Percentiles rank a stretch among this genome's conserved stretches.
Conservation (phyloP, 768 basidiomycete species). For the Scleroderma bovista region DNA sequence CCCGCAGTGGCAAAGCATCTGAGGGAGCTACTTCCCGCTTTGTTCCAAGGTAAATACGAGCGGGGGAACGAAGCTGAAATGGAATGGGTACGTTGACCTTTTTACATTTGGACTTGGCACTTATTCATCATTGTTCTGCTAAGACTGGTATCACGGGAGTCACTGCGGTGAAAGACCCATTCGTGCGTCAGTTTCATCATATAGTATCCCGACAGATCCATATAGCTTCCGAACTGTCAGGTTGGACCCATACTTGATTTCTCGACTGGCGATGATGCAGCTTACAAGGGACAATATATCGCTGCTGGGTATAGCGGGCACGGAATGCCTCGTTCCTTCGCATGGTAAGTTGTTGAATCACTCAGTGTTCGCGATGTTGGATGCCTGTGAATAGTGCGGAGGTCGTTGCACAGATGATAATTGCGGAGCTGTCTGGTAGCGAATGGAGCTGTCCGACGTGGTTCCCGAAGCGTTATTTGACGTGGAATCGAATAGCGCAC, state of each 20-base stretch:
- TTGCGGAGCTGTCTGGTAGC: slow-evolving; percentile 38
- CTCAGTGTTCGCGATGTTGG: background rate
- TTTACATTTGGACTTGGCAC: too few species aligned
- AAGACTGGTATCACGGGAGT: too few species aligned
- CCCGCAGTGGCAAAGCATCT: slow-evolving; percentile 42
- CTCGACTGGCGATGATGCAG: slow-evolving; percentile 13
- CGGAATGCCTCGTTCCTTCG: slow-evolving; percentile 74
- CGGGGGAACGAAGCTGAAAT: too few species aligned
- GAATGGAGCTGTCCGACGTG: slow-evolving; percentile 53
- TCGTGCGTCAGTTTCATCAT: too few species aligned
- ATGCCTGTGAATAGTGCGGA: slow-evolving; percentile 45
- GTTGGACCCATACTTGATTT: slow-evolving; percentile 53
- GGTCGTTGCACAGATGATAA: slow-evolving; percentile 54
- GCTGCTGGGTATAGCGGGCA: slow-evolving; percentile 69
- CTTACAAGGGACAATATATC: slow-evolving; percentile 59
- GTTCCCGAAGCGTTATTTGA: slow-evolving; percentile 55
- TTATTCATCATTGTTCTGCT: too few species aligned
- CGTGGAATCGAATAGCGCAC: slow-evolving; percentile 17
- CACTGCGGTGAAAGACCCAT: too few species aligned
- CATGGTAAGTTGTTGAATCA: slow-evolving; percentile 37
- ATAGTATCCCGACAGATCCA: too few species aligned
- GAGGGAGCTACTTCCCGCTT: slow-evolving; percentile 51
- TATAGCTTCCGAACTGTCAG: too few species aligned
- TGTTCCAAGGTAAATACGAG: too few species aligned
- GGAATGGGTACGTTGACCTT: slow-evolving; percentile 73